These are phyloP conservation scores for Talaromyces nanjingensis DNA, from an alignment of 495 filamentous ascomycete species.

Conservation along the genomic window DNA sequence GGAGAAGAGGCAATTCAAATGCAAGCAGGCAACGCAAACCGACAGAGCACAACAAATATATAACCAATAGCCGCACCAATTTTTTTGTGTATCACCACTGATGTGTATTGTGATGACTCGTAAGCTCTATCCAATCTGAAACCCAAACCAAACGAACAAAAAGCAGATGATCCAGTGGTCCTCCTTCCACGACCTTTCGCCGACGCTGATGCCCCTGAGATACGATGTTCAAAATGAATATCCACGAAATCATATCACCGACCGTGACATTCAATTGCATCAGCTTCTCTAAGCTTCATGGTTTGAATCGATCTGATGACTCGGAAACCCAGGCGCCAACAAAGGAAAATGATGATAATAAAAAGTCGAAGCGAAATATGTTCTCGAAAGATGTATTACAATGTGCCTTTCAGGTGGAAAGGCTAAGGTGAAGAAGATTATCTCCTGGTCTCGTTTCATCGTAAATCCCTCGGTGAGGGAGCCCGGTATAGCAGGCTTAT, in stretches of 20 bases:
- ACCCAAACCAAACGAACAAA: not conserved
- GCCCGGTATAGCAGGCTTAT: constrained; percentile 11
- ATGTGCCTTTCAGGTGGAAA: constrained; percentile 16
- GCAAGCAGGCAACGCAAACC: constrained; percentile 2
- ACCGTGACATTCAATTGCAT: not conserved
- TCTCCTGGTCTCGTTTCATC: constrained; percentile 42
- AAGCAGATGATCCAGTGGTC: constrained; percentile 6
- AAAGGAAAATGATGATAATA: constrained; percentile 6
- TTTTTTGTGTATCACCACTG: constrained; percentile 1
- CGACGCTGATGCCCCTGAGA: constrained; percentile 7
- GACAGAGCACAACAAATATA: not conserved
- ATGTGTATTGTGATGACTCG: not conserved
- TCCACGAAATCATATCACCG: not conserved
- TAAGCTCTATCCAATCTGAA: constrained; percentile 9
- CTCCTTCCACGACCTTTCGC: constrained; percentile 2
- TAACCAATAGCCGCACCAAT: constrained; percentile 7
- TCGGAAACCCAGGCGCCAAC: constrained; percentile 11
- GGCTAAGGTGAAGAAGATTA: constrained; percentile 19
- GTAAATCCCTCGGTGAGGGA: constrained; percentile 16
- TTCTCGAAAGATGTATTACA: constrained; percentile 21
- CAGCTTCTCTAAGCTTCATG: not conserved
- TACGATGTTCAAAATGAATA: constrained; percentile 3
- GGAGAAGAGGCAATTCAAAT: constrained; percentile 2
- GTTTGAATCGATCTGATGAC: constrained; percentile 7
- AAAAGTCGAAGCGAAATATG: constrained; percentile 10